Conservation (phyloP, 257 asterid genomes). For the Nicotiana knightiana region DNA sequence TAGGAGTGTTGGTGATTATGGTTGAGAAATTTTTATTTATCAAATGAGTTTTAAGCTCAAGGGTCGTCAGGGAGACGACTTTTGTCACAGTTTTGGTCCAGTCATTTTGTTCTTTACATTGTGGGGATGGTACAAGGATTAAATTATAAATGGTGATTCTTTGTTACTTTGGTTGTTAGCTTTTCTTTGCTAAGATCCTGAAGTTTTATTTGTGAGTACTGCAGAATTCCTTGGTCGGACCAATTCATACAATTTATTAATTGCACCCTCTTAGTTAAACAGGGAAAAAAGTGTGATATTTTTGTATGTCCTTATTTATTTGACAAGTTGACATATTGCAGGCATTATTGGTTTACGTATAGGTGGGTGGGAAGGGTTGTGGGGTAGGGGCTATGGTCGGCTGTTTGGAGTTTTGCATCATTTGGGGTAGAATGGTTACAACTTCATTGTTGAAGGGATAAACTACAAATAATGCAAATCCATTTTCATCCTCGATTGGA, state of each 20-base stretch:
- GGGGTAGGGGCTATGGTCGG: no score
- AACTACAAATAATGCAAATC: no score
- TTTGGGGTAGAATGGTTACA: no score
- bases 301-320: no score
- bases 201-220: neutral
- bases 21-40: neutral
- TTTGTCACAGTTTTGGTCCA: constrained; percentile 22
- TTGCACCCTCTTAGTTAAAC: neutral
- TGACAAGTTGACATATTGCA: no score
- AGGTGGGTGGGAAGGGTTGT: no score
- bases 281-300: neutral
- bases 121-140: constrained; percentile 10
- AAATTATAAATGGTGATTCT: constrained; percentile 2
- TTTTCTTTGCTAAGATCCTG: neutral
- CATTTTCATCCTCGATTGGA: no score
- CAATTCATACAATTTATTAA: neutral
- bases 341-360: no score
- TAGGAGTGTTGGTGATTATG: neutral
- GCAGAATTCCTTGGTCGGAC: neutral
- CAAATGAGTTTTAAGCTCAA: constrained; percentile 5
- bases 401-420: no score
- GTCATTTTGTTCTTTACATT: constrained; percentile 9
- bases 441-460: no score
- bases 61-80: constrained; percentile 20
- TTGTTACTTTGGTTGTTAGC: neutral